Evolutionary conservation across 208 protist genomes (phyloP).

Genomic region (Leishmania mexicana): DNA sequence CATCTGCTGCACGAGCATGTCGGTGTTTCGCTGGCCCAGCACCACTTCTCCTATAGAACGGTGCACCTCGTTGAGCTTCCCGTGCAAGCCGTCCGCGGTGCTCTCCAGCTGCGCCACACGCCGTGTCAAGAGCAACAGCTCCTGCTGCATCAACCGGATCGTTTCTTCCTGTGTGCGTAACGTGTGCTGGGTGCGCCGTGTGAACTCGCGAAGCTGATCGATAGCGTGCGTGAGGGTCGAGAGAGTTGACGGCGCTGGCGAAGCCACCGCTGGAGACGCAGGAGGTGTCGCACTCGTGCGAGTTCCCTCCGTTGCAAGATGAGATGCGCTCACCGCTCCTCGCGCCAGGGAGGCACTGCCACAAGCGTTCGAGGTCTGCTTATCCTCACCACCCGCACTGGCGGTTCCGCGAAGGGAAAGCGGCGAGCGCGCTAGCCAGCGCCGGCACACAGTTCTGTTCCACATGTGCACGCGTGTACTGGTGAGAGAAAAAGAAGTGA

Average conservation of each 20-base stretch:
- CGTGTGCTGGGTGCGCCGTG: slow-evolving; percentile 25
- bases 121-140: slow-evolving; percentile 50
- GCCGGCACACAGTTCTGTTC: neutral
- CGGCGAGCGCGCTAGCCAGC: slow-evolving; percentile 8
- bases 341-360: neutral
- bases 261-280: neutral
- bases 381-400: neutral
- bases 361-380: neutral
- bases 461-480: slow-evolving; percentile 10
- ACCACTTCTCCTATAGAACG: slow-evolving; percentile 53
- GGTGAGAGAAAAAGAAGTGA: neutral
- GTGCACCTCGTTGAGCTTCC: slow-evolving; percentile 41
- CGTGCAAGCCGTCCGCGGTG: slow-evolving; percentile 31
- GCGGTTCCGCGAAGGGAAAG: slow-evolving; percentile 1
- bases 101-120: slow-evolving; percentile 54
- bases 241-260: neutral
- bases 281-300: neutral
- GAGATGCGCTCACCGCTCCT: neutral
- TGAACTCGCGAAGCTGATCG: slow-evolving; percentile 30
- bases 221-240: slow-evolving; percentile 9
- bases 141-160: slow-evolving; percentile 40
- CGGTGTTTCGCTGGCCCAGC: slow-evolving; percentile 59
- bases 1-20: slow-evolving; percentile 69
- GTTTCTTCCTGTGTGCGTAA: slow-evolving; percentile 30
- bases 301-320: neutral